Evolutionary conservation across 805 yeast species (phyloP), one percentile per base, ranked within the genome.

Genomic region (Monosporozyma unispora): DNA sequence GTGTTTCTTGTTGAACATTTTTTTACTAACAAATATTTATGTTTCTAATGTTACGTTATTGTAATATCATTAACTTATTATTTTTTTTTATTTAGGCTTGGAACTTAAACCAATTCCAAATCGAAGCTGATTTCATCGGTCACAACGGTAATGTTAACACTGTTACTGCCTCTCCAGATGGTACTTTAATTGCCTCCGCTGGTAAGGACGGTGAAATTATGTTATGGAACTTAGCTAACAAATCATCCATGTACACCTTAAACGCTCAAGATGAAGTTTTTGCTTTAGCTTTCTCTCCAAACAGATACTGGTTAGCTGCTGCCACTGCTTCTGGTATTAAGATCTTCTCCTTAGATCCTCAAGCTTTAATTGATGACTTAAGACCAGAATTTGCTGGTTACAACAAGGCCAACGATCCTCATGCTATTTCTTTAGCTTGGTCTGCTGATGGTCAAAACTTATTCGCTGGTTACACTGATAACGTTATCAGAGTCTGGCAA

Each of bases 221-320:
- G 88, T 83, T 93, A 73, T 93, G 99, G 99, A 95, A 90, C 80
- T 81, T 91, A 77, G 79, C 82, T 80, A 74, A 80, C 67, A 81
- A 85, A 79, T 74, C 76, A 70, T 82, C 90, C 70, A 80, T 90
- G 70, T 91, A 89, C 95, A 83, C 96, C 69, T 82, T 93, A 74
- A 78, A 80, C 68, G 91, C 96, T 67, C 88, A 93, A 74, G 93
- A 91, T 71, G 98, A 91, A 81, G 89, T 93, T 66, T 87, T 87
- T 76, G 95, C 97, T 73, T 82, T 93, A 72, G 96, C 97, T 67
- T 93, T 93, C 96, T 91, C 98, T 74, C 99, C 99, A 79, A 87
- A 87, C 95, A 90, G 99, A 85, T 93, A 87, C 95, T 93, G 99
- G 99, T 86, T 93, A 75, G 91, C 96, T 73, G 99, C 98, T 78